phyloP scores from a whole-genome alignment of 176 grass and related monocot genomes.

The Juncus inflexus region DNA sequence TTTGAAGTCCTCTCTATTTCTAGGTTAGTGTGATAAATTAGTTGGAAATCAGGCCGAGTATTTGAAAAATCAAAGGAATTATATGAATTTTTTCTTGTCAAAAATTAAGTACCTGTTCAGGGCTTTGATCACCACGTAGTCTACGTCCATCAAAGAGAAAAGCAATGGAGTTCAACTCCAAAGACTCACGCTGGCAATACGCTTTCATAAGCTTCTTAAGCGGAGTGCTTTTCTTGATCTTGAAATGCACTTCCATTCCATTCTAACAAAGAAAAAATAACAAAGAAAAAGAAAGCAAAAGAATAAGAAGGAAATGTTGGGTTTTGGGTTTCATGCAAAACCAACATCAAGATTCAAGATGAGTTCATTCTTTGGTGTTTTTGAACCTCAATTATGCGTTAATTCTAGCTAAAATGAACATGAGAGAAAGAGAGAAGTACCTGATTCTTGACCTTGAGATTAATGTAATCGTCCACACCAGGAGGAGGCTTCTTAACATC shows the following conservation, averaged over 20 bases:
- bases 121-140: slow-evolving; percentile 73
- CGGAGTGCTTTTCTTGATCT: slow-evolving; percentile 66
- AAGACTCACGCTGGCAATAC: slow-evolving; percentile 63
- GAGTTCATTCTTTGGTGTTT: background rate
- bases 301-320: background rate
- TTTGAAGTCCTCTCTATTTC: background rate
- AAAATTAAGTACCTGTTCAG: slow-evolving; percentile 46
- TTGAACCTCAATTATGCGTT: background rate
- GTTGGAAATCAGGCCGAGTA: background rate
- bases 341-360: background rate
- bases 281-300: background rate
- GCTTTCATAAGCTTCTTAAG: slow-evolving; percentile 72
- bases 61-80: background rate
- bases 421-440: slow-evolving; percentile 7
- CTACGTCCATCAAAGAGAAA: slow-evolving; percentile 83
- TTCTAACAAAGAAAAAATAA: slow-evolving; percentile 31
- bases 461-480: slow-evolving; percentile 12
- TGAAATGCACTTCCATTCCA: slow-evolving; percentile 64
- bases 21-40: background rate
- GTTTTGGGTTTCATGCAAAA: background rate
- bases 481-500: slow-evolving; percentile 27
- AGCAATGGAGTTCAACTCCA: slow-evolving; percentile 61
- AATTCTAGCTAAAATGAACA: background rate
- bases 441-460: slow-evolving; percentile 36
- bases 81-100: background rate